Base-by-base conservation (phyloP, 805 yeast genomes). In the Suhomyces sp. region DNA sequence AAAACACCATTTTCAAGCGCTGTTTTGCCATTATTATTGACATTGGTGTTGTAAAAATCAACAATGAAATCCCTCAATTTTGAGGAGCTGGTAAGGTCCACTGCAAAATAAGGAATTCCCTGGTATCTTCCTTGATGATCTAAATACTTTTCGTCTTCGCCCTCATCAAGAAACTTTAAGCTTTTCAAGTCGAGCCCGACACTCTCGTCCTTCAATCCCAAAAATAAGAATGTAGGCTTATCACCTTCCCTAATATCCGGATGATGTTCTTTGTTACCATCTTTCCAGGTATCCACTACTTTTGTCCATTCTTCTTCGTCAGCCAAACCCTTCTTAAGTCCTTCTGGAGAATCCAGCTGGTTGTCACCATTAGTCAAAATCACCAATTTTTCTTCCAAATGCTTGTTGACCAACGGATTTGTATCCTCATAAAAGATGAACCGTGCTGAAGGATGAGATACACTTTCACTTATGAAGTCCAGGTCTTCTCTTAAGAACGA, bases 41-140 rank as follows among this genome's bases (percentile, higher is more conserved):
- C 27, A 9, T 42, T 40, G 33, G 47, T 53, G 40, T 46, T 46
- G 9, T 51, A 24, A 16, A 58, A 47, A n/a, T 33, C 20, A 10
- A 54, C 23, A 55, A 76, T 46, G 61, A 69, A 27, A 33, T 53
- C 37, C 40, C 60, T 49, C 53, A 76, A 52, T 48, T 60, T 25
- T 52, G 79, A 43, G 53, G 77, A 46, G 50, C 60, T 40, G 4
- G 76, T 58, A 19, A 80, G 59, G 46, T 82, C 87, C 20, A 83
- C 69, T 0, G 81, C 86, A 57, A 68, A 81, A 47, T 70, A 72
- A 3, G 91, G 88, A 4, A 71, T 64, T 3, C 90, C 90, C 21
- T 65, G 63, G 52, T 79, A 77, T 41, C 69, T 47, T 15, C 72
- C 69, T 31, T 69, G 70, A 48, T 68, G 65, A 36, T 60, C 66